Evolutionary conservation across 805 yeast species (phyloP), one percentile per base, ranked within the genome.

Genomic region (Monosporozyma servazzii): DNA sequence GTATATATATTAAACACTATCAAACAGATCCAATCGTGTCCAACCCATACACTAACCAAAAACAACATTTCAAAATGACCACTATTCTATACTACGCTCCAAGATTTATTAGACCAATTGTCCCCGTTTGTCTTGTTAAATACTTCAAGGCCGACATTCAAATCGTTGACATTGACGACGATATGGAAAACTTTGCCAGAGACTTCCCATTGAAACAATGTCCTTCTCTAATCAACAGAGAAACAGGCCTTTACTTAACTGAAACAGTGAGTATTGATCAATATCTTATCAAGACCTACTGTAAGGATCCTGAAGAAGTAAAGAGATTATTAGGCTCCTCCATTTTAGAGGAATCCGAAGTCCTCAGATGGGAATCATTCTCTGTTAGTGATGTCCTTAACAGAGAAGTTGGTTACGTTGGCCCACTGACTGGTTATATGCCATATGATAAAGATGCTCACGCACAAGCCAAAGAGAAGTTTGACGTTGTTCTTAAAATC

Each of bases 351-450:
- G 40, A 79, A 66, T 56, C 62, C 25, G 49, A 51, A 20, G 74
- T 87, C 63, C 68, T 88, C 60, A 81, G 74, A 70, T 89, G 95
- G 93, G 62, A 81, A 65, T 85, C 95, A 2, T 73, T 86, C 58
- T 73, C 81, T 67, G 86, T 83, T 75, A 63, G 79, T 59, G 96
- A 89, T 62, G 61, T 85, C 53, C 67, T 85, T 58, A 62, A 72
- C 45, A 60, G 69, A 52, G 60, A 75, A 49, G 76, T 77, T 54
- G 29, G 61, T 56, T 45, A 76, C 77, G 57, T 79, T 85, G 70
- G 67, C 67, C 56, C 87, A 59, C 64, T 84, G 51, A 59, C 70
- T 42, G 96, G 96, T 61, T 67, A 64, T 48, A 65, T 56, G 51
- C 89, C 90, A 57, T 87, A 79, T 83, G 82, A 86, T 84, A 84